Evolutionary conservation across 2,329 filamentous ascomycete species (phyloP).

Genomic region (Trichophyton verrucosum): DNA sequence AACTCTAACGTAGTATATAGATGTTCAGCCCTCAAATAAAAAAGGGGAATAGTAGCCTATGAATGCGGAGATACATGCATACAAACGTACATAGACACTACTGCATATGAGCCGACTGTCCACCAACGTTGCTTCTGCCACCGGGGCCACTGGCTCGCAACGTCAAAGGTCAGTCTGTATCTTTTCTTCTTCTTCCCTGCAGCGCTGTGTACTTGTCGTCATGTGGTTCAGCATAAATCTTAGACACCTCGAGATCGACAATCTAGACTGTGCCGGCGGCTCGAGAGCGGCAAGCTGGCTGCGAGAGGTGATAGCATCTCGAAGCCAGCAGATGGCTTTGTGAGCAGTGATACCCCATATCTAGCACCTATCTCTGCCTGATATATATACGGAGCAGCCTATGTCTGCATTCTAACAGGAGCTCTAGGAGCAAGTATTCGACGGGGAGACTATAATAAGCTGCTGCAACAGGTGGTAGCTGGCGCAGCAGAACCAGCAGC

Average conservation of each 20-base stretch:
- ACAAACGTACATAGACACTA: background rate
- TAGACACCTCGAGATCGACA: background rate
- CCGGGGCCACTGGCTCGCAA: background rate
- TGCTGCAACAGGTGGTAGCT: background rate
- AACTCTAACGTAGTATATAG: background rate
- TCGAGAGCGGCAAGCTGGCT: background rate
- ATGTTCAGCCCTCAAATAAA: background rate
- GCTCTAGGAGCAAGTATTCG: no score
- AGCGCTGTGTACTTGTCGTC: background rate
- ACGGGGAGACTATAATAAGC: no score
- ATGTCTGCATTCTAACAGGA: no score
- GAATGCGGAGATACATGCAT: background rate
- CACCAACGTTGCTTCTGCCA: background rate
- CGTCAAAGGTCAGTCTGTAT: background rate
- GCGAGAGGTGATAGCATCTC: background rate
- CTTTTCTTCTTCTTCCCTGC: slow-evolving; percentile 1
- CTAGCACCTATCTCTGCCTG: no score
- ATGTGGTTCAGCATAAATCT: background rate
- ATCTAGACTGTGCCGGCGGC: slow-evolving; percentile 1
- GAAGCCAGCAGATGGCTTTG: background rate
- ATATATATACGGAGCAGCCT: no score
- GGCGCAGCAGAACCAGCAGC: background rate
- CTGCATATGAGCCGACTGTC: background rate
- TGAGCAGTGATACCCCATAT: no score
- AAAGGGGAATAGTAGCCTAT: background rate